These are phyloP conservation scores for Macadamia integrifolia DNA, from an alignment of 164 flowering plant genomes.

Conservation along the genomic window DNA sequence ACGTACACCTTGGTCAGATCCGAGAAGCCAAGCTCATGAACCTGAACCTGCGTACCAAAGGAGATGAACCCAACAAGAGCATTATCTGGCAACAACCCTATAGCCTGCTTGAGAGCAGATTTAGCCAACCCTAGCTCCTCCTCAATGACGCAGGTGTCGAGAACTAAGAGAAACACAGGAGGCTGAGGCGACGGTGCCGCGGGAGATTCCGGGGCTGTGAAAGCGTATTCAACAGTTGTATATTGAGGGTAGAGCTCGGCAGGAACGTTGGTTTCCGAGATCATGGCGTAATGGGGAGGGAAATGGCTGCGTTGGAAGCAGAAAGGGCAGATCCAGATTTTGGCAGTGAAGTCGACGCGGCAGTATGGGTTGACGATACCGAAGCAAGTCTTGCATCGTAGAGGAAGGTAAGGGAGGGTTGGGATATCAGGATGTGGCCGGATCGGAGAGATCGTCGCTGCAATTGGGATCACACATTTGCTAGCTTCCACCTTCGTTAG, in stretches of 20 bases:
- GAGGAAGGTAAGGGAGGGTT: conserved; percentile 59
- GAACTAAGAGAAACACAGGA: conserved; percentile 70
- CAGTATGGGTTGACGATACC: conserved; percentile 44
- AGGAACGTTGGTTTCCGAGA: conserved; percentile 71
- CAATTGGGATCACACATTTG: conserved; percentile 77
- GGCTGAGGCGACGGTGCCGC: conserved; percentile 11
- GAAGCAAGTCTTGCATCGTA: conserved; percentile 59
- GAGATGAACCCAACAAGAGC: conserved; percentile 84
- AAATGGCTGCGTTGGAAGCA: conserved; percentile 67
- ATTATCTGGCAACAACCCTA: conserved; percentile 77
- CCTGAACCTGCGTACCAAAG: conserved; percentile 95
- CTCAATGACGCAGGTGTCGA: conserved; percentile 87
- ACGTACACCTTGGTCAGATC: conserved; percentile 84
- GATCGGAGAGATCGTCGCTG: conserved; percentile 62
- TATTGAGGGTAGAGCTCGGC: conserved; percentile 82
- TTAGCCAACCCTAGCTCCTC: conserved; percentile 82
- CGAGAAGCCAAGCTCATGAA: conserved; percentile 82
- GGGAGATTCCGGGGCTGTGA: conserved; percentile 14
- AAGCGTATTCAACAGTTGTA: conserved; percentile 58
- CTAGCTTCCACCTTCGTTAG: conserved; percentile 61
- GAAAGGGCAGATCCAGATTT: conserved; percentile 75
- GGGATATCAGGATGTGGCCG: conserved; percentile 52
- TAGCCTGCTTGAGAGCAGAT: conserved; percentile 64
- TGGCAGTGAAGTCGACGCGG: conserved; percentile 57
- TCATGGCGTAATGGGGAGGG: conserved; percentile 57